A percentile compares a stretch with the other conserved stretches of the same genome.
phyloP scores from a whole-genome alignment of 176 grass and related monocot genomes.

The Dactylis glomerata region DNA sequence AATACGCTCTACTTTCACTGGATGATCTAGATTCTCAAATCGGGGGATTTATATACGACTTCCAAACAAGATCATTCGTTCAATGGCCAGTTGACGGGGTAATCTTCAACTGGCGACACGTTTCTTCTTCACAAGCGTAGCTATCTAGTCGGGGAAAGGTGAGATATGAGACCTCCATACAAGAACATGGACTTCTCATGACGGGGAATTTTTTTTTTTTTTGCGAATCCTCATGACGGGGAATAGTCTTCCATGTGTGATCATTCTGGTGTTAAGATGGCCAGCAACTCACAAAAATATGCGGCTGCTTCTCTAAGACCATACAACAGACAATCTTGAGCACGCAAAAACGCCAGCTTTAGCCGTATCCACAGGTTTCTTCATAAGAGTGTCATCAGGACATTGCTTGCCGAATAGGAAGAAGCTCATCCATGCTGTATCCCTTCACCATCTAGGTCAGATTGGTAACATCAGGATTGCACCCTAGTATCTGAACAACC shows the following conservation, averaged over 20 bases:
- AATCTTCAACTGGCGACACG: not conserved
- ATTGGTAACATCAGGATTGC: too few relatives aligned
- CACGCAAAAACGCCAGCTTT: not conserved
- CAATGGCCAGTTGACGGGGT: not conserved
- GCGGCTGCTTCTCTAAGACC: not conserved
- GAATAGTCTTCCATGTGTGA: not conserved
- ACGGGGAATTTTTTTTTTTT: too few relatives aligned
- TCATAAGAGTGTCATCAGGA: not conserved
- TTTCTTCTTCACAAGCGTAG: not conserved
- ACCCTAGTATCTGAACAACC: too few relatives aligned
- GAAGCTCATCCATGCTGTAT: not conserved
- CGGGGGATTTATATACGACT: not conserved
- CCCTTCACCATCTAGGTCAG: too few relatives aligned
- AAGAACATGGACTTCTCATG: not conserved
- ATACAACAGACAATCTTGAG: not conserved
- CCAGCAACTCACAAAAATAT: not conserved
- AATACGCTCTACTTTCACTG: not conserved
- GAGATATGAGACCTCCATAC: constrained; percentile 13
- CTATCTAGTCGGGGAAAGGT: not conserved
- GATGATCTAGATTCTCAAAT: not conserved
- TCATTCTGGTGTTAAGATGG: not conserved
- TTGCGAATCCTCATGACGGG: too few relatives aligned
- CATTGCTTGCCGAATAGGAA: not conserved
- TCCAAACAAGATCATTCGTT: not conserved
- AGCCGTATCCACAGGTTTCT: not conserved